These are phyloP conservation scores for Kwoniella europaea DNA, from an alignment of 768 basidiomycete genomes.

Conservation along the genomic window DNA sequence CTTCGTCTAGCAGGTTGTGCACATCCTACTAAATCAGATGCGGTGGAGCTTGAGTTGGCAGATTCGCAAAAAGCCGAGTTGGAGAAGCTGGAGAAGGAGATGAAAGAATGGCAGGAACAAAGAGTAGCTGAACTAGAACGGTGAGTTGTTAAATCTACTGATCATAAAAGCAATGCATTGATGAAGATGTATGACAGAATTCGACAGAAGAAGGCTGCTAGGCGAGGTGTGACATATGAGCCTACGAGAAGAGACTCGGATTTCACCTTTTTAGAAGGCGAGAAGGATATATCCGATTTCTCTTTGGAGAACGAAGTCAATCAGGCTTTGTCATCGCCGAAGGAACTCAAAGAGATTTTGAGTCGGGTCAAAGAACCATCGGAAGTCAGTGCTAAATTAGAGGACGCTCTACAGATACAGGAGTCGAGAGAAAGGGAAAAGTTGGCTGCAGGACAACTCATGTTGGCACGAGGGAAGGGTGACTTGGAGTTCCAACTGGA, in stretches of 20 bases:
- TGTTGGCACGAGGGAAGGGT: slow-evolving; percentile 18
- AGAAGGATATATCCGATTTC: not conserved
- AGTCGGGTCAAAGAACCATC: slow-evolving; percentile 3
- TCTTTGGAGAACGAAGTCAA: not conserved
- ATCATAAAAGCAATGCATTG: not conserved
- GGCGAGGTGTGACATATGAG: slow-evolving; percentile 35
- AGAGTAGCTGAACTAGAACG: slow-evolving; percentile 48
- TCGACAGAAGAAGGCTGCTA: slow-evolving; percentile 39
- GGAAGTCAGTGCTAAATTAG: slow-evolving; percentile 23
- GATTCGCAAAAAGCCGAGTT: slow-evolving; percentile 44
- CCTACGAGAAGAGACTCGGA: slow-evolving; percentile 9
- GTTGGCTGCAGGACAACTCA: slow-evolving; percentile 14
- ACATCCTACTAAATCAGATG: slow-evolving; percentile 38
- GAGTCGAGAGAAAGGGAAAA: slow-evolving; percentile 17
- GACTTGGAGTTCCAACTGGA: slow-evolving; percentile 11
- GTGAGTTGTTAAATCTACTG: slow-evolving; percentile 20
- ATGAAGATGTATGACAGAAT: slow-evolving; percentile 31
- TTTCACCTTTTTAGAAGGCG: slow-evolving; percentile 1
- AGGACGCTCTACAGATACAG: slow-evolving; percentile 16
- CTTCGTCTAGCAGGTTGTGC: slow-evolving; percentile 48
- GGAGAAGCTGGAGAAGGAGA: slow-evolving; percentile 46
- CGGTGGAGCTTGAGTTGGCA: slow-evolving; percentile 31
- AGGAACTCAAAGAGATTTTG: not conserved
- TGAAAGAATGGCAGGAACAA: slow-evolving; percentile 43
- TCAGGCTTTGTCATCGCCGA: not conserved